Evolutionary conservation across 345 rosid species (phyloP).

Genomic region (Eucalyptus curtisii): DNA sequence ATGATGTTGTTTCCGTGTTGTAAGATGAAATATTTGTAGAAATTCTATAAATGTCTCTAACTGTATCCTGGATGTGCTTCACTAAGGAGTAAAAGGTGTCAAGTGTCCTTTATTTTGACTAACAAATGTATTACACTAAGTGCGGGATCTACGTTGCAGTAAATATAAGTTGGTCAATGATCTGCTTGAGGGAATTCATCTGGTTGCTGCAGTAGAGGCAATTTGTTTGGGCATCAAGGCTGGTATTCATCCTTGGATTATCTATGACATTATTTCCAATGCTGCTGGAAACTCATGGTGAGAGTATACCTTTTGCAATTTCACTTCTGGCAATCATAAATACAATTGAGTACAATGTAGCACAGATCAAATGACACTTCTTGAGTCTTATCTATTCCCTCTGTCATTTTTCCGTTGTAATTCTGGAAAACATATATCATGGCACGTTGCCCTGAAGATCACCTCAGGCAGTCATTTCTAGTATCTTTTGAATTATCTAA

Average conservation of each 20-base stretch:
- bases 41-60: background rate
- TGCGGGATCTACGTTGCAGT: conserved; percentile 14
- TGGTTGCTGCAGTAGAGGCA: conserved; percentile 86
- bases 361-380: background rate
- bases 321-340: background rate
- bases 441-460: background rate
- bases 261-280: conserved; percentile 88
- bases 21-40: background rate
- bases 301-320: conserved; percentile 3
- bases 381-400: background rate
- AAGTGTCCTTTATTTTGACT: background rate
- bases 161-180: conserved; percentile 68
- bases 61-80: background rate
- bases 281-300: conserved; percentile 99
- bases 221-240: conserved; percentile 62
- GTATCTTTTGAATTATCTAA: background rate
- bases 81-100: background rate
- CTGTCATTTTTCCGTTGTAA: background rate
- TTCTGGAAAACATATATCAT: background rate
- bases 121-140: background rate
- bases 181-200: conserved; percentile 82
- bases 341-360: background rate
- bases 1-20: background rate
- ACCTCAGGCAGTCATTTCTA: background rate
- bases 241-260: conserved; percentile 84